Evolutionary conservation across 2,329 filamentous ascomycete species (phyloP).

Genomic region (Ophiognomonia clavigignenti-juglandacearum): DNA sequence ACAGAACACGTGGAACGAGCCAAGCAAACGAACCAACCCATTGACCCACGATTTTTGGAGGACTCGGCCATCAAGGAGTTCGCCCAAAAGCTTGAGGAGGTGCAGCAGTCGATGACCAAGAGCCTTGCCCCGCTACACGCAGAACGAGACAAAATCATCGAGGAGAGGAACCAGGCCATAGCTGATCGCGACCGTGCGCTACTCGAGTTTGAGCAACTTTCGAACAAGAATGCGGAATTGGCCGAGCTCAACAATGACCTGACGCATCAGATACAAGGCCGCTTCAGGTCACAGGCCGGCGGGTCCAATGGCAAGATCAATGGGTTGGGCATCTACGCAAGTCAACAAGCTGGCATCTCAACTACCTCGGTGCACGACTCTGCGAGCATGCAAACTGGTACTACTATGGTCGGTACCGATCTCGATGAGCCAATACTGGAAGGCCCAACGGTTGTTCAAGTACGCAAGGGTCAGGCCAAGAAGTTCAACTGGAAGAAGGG

Average conservation of each 20-base stretch:
- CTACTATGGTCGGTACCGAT: slow-evolving; percentile 56
- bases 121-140: slow-evolving; percentile 56
- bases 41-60: slow-evolving; percentile 79
- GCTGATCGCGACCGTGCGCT: slow-evolving; percentile 89
- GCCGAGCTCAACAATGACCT: slow-evolving; percentile 94
- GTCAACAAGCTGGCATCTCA: slow-evolving; percentile 42
- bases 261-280: slow-evolving; percentile 87
- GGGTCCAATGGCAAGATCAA: slow-evolving; percentile 44
- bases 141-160: slow-evolving; percentile 75
- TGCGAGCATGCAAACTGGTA: slow-evolving; percentile 50
- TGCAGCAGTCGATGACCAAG: slow-evolving; percentile 55
- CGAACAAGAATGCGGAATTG: slow-evolving; percentile 88
- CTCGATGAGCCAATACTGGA: slow-evolving; percentile 64
- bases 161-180: slow-evolving; percentile 78
- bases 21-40: slow-evolving; percentile 73
- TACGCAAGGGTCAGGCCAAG: slow-evolving; percentile 87
- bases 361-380: slow-evolving; percentile 41
- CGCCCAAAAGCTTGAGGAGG: slow-evolving; percentile 65
- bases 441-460: slow-evolving; percentile 91
- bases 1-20: slow-evolving; percentile 83
- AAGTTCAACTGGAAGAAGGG: slow-evolving; percentile 99
- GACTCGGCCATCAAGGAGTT: slow-evolving; percentile 89
- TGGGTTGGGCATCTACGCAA: slow-evolving; percentile 54
- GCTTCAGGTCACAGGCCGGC: slow-evolving; percentile 75
- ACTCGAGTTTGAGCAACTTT: slow-evolving; percentile 92